phyloP scores from a whole-genome alignment of 1,139 yeast genomes.

The Debaryomycetaceae sp. region DNA sequence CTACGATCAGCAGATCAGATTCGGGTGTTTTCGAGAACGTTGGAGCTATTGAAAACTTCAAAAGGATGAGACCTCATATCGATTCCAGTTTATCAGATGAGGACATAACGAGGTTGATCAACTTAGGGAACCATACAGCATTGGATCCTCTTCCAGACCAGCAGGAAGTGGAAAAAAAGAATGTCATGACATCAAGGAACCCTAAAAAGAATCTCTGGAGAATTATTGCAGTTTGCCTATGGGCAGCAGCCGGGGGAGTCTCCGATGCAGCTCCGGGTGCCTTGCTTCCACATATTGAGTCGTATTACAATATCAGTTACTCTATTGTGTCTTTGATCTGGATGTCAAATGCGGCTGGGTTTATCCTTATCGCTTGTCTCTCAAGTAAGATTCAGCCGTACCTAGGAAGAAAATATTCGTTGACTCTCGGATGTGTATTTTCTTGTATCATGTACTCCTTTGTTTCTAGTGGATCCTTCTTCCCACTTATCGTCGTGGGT shows the following conservation, averaged over 20 bases:
- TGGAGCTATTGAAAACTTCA: neutral
- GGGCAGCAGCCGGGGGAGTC: slow-evolving; percentile 38
- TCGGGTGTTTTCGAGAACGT: slow-evolving; percentile 3
- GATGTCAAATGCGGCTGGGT: slow-evolving; percentile 45
- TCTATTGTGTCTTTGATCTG: slow-evolving; percentile 43
- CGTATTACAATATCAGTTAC: slow-evolving; percentile 31
- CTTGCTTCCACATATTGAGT: slow-evolving; percentile 41
- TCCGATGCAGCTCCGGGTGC: slow-evolving; percentile 50
- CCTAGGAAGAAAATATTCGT: slow-evolving; percentile 38
- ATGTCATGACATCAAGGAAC: slow-evolving; percentile 13
- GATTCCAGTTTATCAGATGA: slow-evolving; percentile 11
- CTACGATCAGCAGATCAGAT: slow-evolving; percentile 10
- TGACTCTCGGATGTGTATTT: slow-evolving; percentile 32
- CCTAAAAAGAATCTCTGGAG: slow-evolving; percentile 47
- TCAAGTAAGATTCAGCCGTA: slow-evolving; percentile 38
- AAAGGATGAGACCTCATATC: slow-evolving; percentile 9
- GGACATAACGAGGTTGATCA: slow-evolving; percentile 8
- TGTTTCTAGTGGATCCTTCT: slow-evolving; percentile 34
- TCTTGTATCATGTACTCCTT: slow-evolving; percentile 38
- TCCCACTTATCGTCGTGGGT: slow-evolving; percentile 46
- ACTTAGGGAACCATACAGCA: neutral
- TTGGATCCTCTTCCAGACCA: neutral
- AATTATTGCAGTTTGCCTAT: slow-evolving; percentile 36
- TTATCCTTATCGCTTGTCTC: slow-evolving; percentile 37
- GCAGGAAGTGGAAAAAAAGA: neutral